phyloP scores from a whole-genome alignment of 306 rosid genomes.

The Trifolium pratense region DNA sequence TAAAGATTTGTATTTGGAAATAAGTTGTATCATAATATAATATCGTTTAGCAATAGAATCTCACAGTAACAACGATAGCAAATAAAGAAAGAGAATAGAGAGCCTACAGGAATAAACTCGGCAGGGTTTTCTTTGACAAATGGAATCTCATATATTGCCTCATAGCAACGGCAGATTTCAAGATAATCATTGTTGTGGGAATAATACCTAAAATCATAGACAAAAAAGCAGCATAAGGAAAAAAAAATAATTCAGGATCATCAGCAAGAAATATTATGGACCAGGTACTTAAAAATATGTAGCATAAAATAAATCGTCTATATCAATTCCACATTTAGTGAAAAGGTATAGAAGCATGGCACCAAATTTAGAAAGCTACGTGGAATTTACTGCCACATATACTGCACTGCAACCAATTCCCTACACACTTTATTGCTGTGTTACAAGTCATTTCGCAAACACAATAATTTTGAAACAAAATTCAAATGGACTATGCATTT shows the following conservation, averaged over 20 bases:
- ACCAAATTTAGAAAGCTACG: conserved; percentile 2
- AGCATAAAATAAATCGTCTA: conserved; percentile 6
- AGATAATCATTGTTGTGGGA: conserved; percentile 82
- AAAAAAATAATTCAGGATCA: neutral
- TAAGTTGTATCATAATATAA: neutral
- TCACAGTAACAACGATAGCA: neutral
- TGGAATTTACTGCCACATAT: neutral
- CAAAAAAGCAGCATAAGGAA: conserved; percentile 33
- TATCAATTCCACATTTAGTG: neutral
- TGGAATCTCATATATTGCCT: conserved; percentile 83
- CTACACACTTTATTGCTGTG: neutral
- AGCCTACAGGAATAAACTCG: conserved; percentile 70
- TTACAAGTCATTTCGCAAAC: conserved; percentile 12
- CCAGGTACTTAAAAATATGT: conserved; percentile 8
- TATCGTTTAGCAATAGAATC: neutral
- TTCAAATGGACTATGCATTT: conserved; percentile 6
- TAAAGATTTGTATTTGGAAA: conserved; percentile 28
- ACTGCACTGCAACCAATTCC: neutral
- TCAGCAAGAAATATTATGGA: conserved; percentile 1
- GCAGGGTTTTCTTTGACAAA: conserved; percentile 74
- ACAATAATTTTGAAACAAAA: neutral
- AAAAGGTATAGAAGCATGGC: neutral
- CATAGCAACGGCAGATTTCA: conserved; percentile 90
- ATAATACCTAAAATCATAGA: conserved; percentile 60
- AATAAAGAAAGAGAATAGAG: conserved; percentile 18